A percentile compares a stretch with the other conserved stretches of the same genome.
phyloP scores from a whole-genome alignment of 257 asterid species.

The Echium plantagineum region DNA sequence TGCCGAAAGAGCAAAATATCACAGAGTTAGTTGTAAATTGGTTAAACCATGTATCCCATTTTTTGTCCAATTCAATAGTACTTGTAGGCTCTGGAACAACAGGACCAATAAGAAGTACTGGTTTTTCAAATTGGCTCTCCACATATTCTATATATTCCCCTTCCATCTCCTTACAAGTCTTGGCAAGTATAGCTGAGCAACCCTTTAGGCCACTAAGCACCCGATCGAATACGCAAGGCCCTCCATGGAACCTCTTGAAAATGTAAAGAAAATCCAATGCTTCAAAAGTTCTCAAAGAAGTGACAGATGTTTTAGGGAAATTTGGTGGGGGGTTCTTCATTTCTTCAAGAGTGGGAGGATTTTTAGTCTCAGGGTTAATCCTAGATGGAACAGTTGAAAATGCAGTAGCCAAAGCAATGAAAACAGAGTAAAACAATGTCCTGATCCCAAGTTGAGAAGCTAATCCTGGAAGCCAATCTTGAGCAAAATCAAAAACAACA shows the following conservation, averaged over 20 bases:
- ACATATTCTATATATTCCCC: conserved; percentile 30
- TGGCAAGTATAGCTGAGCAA: conserved; percentile 38
- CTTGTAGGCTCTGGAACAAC: conserved; percentile 30
- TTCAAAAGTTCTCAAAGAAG: conserved; percentile 22
- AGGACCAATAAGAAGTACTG: conserved; percentile 36
- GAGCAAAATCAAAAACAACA: conserved; percentile 45
- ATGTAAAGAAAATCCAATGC: conserved; percentile 38
- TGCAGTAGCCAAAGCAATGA: conserved; percentile 34
- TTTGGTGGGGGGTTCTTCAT: conserved; percentile 33
- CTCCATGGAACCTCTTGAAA: conserved; percentile 30
- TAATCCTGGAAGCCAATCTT: conserved; percentile 45
- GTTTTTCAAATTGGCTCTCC: conserved; percentile 33
- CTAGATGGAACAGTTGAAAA: conserved; percentile 36
- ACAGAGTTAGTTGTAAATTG: conserved; percentile 23
- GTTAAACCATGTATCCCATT: conserved; percentile 26
- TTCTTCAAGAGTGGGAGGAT: conserved; percentile 24
- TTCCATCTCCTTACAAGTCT: conserved; percentile 46
- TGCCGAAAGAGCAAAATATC: conserved; percentile 43
- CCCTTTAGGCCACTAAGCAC: conserved; percentile 27
- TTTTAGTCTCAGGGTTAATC: conserved; percentile 14
- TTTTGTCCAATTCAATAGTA: conserved; percentile 16
- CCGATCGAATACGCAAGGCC: conserved; percentile 31
- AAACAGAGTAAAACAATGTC: conserved; percentile 32
- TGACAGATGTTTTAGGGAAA: conserved; percentile 34
- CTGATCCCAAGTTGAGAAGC: conserved; percentile 34